Percentiles rank a stretch among this genome's conserved stretches.
phyloP scores from a whole-genome alignment of 768 basidiomycete species.

The Lactarius psammicola region DNA sequence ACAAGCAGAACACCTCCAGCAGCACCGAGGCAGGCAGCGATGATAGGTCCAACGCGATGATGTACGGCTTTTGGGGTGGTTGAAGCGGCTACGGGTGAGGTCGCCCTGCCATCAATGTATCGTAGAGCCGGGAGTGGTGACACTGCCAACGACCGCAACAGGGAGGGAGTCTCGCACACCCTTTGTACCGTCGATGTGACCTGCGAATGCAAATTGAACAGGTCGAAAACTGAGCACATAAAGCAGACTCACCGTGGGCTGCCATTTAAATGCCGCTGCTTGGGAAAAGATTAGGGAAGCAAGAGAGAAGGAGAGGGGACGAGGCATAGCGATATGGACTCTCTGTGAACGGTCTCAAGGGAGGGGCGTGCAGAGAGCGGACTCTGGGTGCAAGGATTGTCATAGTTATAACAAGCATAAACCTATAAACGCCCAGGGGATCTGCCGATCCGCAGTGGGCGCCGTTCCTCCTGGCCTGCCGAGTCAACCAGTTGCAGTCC shows the following conservation, averaged over 20 bases:
- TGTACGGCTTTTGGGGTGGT: neutral
- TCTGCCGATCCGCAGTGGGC: constrained; percentile 15
- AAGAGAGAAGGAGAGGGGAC: neutral
- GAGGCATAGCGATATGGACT: constrained; percentile 5
- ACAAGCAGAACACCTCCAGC: constrained; percentile 10
- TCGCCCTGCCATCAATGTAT: neutral
- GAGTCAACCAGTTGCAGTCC: constrained; percentile 22
- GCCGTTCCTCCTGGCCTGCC: neutral
- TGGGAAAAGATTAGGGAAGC: constrained; percentile 8
- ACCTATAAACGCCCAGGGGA: constrained; percentile 8
- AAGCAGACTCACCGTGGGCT: neutral
- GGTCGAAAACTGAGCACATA: neutral
- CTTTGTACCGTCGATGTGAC: neutral
- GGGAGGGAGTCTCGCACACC: neutral
- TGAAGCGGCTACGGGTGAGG: neutral
- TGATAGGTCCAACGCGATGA: constrained; percentile 1
- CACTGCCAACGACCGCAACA: neutral
- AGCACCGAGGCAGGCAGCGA: constrained; percentile 9
- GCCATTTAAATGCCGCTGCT: constrained; percentile 11
- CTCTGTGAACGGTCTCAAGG: neutral
- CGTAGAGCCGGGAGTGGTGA: neutral
- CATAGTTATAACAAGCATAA: constrained; percentile 18
- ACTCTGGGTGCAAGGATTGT: neutral
- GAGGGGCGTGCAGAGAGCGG: neutral
- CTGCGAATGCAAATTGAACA: neutral